Percentiles rank a stretch among this genome's conserved stretches.
Evolutionary conservation across 2,329 filamentous ascomycete genomes (phyloP).

Genomic region (Anthostomella pinea): DNA sequence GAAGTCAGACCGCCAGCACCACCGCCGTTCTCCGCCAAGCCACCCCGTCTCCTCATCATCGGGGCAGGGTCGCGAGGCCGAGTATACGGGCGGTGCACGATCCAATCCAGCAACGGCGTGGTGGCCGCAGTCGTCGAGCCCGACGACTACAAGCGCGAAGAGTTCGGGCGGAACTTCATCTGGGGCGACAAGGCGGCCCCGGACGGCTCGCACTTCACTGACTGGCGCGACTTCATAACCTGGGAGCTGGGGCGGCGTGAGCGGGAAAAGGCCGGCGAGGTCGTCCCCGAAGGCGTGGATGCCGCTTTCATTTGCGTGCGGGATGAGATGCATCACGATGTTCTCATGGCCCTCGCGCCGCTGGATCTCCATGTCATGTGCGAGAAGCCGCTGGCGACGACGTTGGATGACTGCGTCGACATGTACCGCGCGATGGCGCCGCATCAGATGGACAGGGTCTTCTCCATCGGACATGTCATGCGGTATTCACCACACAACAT

Average conservation of each 20-base stretch:
- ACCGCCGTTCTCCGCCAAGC: slow-evolving; percentile 44
- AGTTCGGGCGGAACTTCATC: slow-evolving; percentile 70
- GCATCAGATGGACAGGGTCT: slow-evolving; percentile 49
- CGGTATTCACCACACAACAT: slow-evolving; percentile 93
- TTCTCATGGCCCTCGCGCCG: slow-evolving; percentile 70
- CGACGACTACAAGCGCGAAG: slow-evolving; percentile 68
- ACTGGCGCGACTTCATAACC: slow-evolving; percentile 73
- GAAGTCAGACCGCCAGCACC: slow-evolving; percentile 36
- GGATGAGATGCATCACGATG: slow-evolving; percentile 84
- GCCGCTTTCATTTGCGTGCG: slow-evolving; percentile 66
- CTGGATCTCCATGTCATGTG: slow-evolving; percentile 81
- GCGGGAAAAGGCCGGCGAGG: slow-evolving; percentile 47
- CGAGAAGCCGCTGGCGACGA: slow-evolving; percentile 89
- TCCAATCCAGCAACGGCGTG: slow-evolving; percentile 61
- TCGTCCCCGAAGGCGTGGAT: slow-evolving; percentile 54
- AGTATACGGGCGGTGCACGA: slow-evolving; percentile 68
- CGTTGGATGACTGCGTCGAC: slow-evolving; percentile 70
- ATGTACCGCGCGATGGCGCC: slow-evolving; percentile 61
- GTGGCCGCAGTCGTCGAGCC: slow-evolving; percentile 82
- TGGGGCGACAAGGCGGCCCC: slow-evolving; percentile 54
- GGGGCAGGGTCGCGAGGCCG: slow-evolving; percentile 79
- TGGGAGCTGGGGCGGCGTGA: slow-evolving; percentile 66
- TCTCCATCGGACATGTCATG: slow-evolving; percentile 91
- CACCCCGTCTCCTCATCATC: slow-evolving; percentile 72
- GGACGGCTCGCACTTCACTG: slow-evolving; percentile 66